Evolutionary conservation across 1,139 yeast species (phyloP), one percentile per base, ranked within the genome.

Genomic region (Zygoascus sp.): DNA sequence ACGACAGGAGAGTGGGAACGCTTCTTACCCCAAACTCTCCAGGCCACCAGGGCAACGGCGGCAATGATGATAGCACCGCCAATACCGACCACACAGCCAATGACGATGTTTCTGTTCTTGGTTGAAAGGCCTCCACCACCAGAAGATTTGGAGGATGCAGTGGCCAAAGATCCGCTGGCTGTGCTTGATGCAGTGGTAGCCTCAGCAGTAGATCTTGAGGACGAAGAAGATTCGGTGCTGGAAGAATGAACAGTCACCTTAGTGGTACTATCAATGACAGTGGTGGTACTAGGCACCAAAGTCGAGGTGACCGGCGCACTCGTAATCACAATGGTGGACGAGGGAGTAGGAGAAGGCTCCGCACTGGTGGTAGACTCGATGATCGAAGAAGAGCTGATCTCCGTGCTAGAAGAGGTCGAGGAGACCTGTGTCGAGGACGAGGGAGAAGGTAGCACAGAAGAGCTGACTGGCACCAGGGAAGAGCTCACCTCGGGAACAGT

Each of bases 81-180:
- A 11, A 63, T 63, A 35, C 66, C 66, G 7, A 62, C 65, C 5
- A 57, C 63, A 20, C 59, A 60, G 16, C 67, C 67, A 47, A 63
- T 60, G 28, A 62, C 58, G 46, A 63, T 58, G 50, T 57, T 58
- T 21, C 58, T 52, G 53, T 61, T 49, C 41, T 59, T 51, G 13
- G 57, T 50, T 10, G 63, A 58, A 11, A 58, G 55, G 1, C 63
- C 63, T 11, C 61, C 56, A 20, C 56, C 49, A 40, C 45, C 25
- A 23, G 38, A 38, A 15, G 48, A 32, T 40, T 44, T 37, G 32
- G 42, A 44, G 35, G 51, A 36, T 30, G 48, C 51, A 7, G 60
- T 56, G 20, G 57, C 50, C 20, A 56, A 48, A 3, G 59, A 50
- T 8, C 53, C 58, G 4, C 51, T 28, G 9, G 50, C 42, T 17